phyloP scores from a whole-genome alignment of 2,329 filamentous ascomycete genomes.

The Sporothrix globosa region DNA sequence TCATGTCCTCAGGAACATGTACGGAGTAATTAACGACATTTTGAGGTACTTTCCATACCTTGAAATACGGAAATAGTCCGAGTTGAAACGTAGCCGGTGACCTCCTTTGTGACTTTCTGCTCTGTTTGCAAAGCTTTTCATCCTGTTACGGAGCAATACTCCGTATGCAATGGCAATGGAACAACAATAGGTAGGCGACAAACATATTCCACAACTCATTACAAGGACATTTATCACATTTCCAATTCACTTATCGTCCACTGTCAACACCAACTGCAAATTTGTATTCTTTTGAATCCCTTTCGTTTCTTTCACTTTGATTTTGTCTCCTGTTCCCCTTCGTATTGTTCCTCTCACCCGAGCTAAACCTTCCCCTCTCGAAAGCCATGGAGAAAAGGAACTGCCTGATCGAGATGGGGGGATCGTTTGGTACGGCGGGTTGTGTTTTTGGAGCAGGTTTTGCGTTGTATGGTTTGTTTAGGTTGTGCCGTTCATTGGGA shows the following conservation, averaged over 20 bases:
- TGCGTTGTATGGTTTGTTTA: neutral
- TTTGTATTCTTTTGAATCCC: neutral
- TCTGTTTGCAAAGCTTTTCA: neutral
- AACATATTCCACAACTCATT: neutral
- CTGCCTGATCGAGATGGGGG: slow-evolving; percentile 25
- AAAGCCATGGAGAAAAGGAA: slow-evolving; percentile 18
- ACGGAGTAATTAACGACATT: neutral
- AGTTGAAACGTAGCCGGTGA: neutral
- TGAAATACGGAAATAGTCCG: slow-evolving; percentile 5
- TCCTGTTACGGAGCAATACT: too few species aligned
- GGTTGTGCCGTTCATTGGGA: neutral
- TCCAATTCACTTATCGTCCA: neutral
- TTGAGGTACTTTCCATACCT: neutral
- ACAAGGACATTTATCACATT: neutral
- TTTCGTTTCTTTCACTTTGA: neutral
- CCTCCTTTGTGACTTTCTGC: neutral
- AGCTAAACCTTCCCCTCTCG: slow-evolving; percentile 38
- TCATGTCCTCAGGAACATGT: neutral
- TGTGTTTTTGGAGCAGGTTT: neutral
- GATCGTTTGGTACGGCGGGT: neutral
- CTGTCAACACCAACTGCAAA: neutral
- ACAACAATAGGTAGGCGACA: slow-evolving; percentile 3
- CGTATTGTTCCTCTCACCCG: slow-evolving; percentile 14
- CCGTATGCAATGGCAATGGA: neutral
- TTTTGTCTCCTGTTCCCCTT: neutral